Conservation (phyloP, 495 filamentous ascomycete genomes). For the Aspergillus biplanus region DNA sequence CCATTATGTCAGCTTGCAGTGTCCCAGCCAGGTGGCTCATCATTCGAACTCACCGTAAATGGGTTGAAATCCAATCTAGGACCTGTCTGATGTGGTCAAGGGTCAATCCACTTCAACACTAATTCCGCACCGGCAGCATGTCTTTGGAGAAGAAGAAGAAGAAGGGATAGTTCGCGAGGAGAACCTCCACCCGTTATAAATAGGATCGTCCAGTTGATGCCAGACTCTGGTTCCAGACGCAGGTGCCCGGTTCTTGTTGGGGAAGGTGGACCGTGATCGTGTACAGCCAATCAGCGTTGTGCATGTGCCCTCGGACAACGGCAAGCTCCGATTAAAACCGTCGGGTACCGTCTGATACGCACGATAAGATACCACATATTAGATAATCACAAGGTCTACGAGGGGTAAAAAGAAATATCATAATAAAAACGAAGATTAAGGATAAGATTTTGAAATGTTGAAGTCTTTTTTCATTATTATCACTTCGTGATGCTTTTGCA, state of each 20-base stretch:
- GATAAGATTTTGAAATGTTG: background rate
- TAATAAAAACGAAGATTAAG: background rate
- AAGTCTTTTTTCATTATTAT: background rate
- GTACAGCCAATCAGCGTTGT: constrained; percentile 4
- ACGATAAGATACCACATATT: constrained; percentile 13
- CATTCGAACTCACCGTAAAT: background rate
- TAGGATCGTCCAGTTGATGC: background rate
- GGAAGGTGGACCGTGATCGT: too few species aligned
- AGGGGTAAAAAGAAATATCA: background rate
- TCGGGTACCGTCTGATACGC: background rate
- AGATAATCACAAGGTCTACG: background rate
- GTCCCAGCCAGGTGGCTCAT: background rate
- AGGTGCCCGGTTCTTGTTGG: constrained; percentile 5
- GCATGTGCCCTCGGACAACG: constrained; percentile 28
- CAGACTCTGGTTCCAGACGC: background rate
- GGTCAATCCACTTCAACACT: background rate
- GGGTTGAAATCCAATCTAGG: background rate
- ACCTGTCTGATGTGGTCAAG: background rate
- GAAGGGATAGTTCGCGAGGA: background rate
- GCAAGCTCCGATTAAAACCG: constrained; percentile 15
- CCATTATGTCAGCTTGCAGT: background rate
- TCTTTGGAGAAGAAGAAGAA: background rate
- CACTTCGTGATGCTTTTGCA: background rate
- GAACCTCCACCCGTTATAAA: background rate
- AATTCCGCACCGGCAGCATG: background rate